Evolutionary conservation across 345 rosid species (phyloP).

Genomic region (Crucihimalaya himalaica): DNA sequence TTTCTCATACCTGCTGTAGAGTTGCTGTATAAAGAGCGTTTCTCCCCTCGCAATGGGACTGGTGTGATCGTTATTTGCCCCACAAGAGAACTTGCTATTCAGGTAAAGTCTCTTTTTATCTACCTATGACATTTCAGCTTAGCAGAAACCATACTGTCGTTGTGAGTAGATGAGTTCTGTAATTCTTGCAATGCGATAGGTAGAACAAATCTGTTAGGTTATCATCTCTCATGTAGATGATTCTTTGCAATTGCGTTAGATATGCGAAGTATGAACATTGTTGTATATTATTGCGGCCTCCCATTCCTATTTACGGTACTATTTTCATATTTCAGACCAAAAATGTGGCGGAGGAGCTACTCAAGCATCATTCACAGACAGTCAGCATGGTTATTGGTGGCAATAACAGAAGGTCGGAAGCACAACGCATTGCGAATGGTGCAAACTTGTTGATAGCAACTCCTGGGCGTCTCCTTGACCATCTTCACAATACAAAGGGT

Average conservation of each 20-base stretch:
- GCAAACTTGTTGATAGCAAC: conserved; percentile 93
- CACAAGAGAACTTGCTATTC: conserved; percentile 96
- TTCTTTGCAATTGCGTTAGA: background rate
- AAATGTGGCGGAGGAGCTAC: conserved; percentile 91
- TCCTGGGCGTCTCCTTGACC: conserved; percentile 97
- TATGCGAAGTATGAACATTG: background rate
- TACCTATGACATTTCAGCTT: background rate
- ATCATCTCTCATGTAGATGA: background rate
- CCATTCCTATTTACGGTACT: background rate
- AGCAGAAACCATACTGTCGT: background rate
- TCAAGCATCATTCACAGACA: conserved; percentile 82
- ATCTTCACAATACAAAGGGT: conserved; percentile 88
- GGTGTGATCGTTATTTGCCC: conserved; percentile 95
- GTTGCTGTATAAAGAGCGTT: conserved; percentile 65
- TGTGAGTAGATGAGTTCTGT: conserved; percentile 17
- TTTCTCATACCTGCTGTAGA: conserved; percentile 91
- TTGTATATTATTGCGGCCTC: conserved; percentile 15
- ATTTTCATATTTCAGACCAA: conserved; percentile 57
- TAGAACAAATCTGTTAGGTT: background rate
- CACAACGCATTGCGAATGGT: conserved; percentile 76
- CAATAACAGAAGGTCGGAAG: conserved; percentile 78
- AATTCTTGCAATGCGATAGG: background rate
- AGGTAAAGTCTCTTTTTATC: conserved; percentile 48
- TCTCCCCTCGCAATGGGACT: conserved; percentile 76
- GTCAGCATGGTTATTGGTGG: conserved; percentile 94